Base-by-base conservation (phyloP, 768 basidiomycete genomes). In the Amanita pseudoporphyria region DNA sequence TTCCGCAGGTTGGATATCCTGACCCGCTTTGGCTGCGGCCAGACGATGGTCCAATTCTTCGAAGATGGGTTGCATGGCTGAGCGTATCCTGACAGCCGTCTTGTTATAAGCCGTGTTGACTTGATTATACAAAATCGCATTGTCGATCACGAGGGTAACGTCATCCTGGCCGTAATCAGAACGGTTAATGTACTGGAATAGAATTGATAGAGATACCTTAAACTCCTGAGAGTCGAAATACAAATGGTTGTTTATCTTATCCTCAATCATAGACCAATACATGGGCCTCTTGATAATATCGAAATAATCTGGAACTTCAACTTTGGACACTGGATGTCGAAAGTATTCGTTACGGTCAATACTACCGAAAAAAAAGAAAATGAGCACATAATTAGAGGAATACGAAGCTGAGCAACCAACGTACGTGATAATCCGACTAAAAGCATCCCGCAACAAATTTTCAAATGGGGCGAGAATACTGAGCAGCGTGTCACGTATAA, bases 221-320 rank as follows among this genome's bases (percentile, higher is more conserved):
- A 97, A 94, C 3, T 75, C 64, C 28, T 81, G 71, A 0, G 87
- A 63, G 59, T 88, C 81, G 71, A 82, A 81, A 64, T 97, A 98
- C 59, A 85, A 79, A 52, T 89, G 84, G 31, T 73, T 71, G 45
- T 94, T 86, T 26, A 99, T 69, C 62, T 89, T 95, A 24, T 67
- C 65, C 40, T 89, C 84, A 59, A 99, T 95, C 24, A 72, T 73
- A 10, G 72, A 73, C 82, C 94, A 93, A 53, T 84, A 85, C 90
- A 96, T 96, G 0, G 96, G 96, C 3, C 74, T 69, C 57, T 81
- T 74, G 58, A 99, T 75, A 31, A 96, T 71, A 40, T 90, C 84
- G 59, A 86, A 91, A 62, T 99, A 99, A 60, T 97, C 94, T 1
- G 87, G 88, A 0, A 94, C 90, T 35, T 86, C 79, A 1, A 66